Percentiles rank a stretch among this genome's conserved stretches.
phyloP scores from a whole-genome alignment of 345 rosid species.

The Abelmoschus esculentus region DNA sequence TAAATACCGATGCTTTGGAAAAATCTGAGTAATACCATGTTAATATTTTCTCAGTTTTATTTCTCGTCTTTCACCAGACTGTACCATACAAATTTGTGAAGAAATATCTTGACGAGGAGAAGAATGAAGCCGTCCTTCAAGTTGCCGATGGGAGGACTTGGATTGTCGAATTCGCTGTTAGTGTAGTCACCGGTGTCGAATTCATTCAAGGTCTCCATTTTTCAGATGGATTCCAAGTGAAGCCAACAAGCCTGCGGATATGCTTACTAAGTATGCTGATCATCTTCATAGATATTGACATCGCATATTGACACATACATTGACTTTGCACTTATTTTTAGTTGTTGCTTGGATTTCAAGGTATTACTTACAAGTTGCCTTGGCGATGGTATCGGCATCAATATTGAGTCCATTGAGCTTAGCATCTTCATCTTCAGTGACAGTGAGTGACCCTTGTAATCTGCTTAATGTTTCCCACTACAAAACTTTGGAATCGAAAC shows the following conservation, averaged over 20 bases:
- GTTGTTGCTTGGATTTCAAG: no score
- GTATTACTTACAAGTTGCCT: no score
- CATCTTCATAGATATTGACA: no score
- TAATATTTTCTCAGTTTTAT: background rate
- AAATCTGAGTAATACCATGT: background rate
- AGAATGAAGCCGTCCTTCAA: background rate
- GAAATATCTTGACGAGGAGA: background rate
- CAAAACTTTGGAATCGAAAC: background rate
- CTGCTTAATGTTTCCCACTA: background rate
- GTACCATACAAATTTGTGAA: background rate
- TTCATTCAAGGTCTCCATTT: conserved; percentile 18
- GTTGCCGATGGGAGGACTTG: background rate
- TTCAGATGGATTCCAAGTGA: background rate
- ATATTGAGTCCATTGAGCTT: no score
- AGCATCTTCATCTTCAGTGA: no score
- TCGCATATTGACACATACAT: no score
- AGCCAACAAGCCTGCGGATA: no score
- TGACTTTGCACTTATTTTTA: no score
- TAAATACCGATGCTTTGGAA: background rate
- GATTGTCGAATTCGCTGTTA: background rate
- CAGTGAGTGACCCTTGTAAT: background rate
- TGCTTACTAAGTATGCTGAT: no score
- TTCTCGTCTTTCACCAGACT: background rate
- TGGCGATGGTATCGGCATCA: no score
- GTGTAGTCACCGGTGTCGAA: no score